These are phyloP conservation scores for Neonectria coccinea DNA, from an alignment of 2,329 filamentous ascomycete genomes.

Conservation along the genomic window DNA sequence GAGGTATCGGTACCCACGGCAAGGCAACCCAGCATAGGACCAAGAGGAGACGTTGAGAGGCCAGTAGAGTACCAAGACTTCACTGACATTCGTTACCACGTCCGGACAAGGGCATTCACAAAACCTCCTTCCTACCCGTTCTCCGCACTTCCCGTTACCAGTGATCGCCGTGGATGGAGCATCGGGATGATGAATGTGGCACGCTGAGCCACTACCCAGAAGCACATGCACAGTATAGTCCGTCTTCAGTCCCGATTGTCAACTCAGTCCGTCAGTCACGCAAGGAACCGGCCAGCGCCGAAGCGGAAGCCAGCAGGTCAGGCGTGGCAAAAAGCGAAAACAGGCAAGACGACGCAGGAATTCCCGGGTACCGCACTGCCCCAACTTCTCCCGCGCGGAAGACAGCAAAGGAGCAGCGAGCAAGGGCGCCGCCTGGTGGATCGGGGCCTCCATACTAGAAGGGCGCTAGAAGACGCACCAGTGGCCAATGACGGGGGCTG, in stretches of 20 bases:
- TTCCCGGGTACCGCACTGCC: background rate
- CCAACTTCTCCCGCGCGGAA: background rate
- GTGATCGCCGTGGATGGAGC: conserved; percentile 14
- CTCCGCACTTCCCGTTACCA: background rate
- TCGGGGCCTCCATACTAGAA: conserved; percentile 37
- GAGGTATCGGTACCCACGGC: background rate
- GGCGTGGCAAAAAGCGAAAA: conserved; percentile 17
- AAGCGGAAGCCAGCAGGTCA: conserved; percentile 18
- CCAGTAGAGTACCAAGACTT: background rate
- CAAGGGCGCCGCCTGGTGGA: conserved; percentile 4
- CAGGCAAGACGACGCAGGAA: conserved; percentile 13
- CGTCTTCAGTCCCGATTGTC: background rate
- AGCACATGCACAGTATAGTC: background rate
- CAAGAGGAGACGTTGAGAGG: no score
- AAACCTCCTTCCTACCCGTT: background rate
- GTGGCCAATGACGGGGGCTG: conserved; percentile 33
- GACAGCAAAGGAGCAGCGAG: conserved; percentile 8
- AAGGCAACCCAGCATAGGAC: no score
- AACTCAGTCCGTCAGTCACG: conserved; percentile 16
- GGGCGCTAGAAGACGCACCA: conserved; percentile 43
- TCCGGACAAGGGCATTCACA: background rate
- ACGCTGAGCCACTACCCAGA: conserved; percentile 9
- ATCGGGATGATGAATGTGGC: conserved; percentile 18
- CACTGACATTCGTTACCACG: background rate
- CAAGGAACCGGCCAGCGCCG: conserved; percentile 24